phyloP scores from a whole-genome alignment of 2,329 filamentous ascomycete genomes.

The Alternaria ventricosa region DNA sequence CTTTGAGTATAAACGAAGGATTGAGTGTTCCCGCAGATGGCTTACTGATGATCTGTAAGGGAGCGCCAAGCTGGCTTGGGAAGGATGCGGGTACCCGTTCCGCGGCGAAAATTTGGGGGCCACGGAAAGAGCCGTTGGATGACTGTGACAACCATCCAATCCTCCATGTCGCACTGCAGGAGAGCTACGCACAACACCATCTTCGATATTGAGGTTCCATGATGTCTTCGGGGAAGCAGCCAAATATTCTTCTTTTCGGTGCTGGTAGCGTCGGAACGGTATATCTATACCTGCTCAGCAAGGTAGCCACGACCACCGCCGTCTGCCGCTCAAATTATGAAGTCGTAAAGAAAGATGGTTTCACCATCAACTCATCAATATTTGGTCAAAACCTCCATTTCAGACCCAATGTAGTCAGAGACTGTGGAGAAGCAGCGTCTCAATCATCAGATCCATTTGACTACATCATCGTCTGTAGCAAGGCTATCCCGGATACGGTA shows the following conservation, averaged over 20 bases:
- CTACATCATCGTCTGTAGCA: constrained; percentile 57
- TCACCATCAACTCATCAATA: constrained; percentile 50
- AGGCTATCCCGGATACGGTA: constrained; percentile 52
- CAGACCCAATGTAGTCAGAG: constrained; percentile 43
- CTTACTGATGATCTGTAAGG: constrained; percentile 3
- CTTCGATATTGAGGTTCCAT: not conserved
- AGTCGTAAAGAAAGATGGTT: constrained; percentile 50
- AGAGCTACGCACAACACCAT: not conserved
- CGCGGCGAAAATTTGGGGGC: not conserved
- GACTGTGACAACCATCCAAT: not conserved
- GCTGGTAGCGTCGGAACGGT: constrained; percentile 53
- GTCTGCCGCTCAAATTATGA: constrained; percentile 56
- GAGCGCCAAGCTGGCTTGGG: not conserved
- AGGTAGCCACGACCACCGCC: constrained; percentile 50
- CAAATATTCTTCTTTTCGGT: constrained; percentile 50
- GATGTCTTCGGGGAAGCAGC: constrained; percentile 11
- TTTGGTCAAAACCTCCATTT: constrained; percentile 47
- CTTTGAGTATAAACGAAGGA: not conserved
- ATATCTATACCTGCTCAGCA: constrained; percentile 52
- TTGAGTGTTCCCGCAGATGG: not conserved
- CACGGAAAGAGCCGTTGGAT: not conserved
- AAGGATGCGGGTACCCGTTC: not conserved
- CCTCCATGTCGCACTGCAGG: not conserved
- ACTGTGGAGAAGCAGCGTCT: constrained; percentile 46
- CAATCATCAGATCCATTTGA: constrained; percentile 46